These are phyloP conservation scores for Stentor roeselii DNA, from an alignment of 73 alveolate genomes.

Conservation along the genomic window DNA sequence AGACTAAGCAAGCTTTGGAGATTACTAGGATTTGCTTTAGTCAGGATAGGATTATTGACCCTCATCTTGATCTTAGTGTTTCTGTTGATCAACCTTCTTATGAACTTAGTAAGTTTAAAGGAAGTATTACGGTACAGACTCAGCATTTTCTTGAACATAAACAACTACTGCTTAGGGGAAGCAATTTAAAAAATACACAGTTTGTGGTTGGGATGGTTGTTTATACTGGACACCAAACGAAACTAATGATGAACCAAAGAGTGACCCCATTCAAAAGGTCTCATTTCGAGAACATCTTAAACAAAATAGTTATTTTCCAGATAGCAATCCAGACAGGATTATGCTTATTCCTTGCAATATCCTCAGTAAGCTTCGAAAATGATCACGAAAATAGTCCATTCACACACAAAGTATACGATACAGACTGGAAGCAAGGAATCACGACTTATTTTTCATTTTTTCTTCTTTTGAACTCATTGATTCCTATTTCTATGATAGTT, in stretches of 20 bases:
- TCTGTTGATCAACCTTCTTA: conserved; percentile 51
- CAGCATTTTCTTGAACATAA: conserved; percentile 67
- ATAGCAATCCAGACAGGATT: conserved; percentile 58
- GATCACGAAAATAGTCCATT: not conserved
- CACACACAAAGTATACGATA: conserved; percentile 30
- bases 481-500: conserved; percentile 94
- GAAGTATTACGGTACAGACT: conserved; percentile 47
- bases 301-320: conserved; percentile 74
- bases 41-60: not conserved
- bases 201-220: conserved; percentile 87
- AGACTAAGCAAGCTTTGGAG: conserved; percentile 72
- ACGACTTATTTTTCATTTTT: conserved; percentile 88
- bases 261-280: conserved; percentile 65
- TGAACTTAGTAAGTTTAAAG: conserved; percentile 60
- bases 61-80: conserved; percentile 22
- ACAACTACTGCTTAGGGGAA: conserved; percentile 89
- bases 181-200: conserved; percentile 83
- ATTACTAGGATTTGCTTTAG: conserved; percentile 32
- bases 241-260: conserved; percentile 89
- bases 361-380: conserved; percentile 31
- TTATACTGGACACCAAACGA: conserved; percentile 93
- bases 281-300: conserved; percentile 75
- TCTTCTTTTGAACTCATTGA: conserved; percentile 88
- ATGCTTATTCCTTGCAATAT: conserved; percentile 45
- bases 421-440: conserved; percentile 52